Evolutionary conservation across 495 filamentous ascomycete species (phyloP).

Genomic region (Podospora tetraspora): DNA sequence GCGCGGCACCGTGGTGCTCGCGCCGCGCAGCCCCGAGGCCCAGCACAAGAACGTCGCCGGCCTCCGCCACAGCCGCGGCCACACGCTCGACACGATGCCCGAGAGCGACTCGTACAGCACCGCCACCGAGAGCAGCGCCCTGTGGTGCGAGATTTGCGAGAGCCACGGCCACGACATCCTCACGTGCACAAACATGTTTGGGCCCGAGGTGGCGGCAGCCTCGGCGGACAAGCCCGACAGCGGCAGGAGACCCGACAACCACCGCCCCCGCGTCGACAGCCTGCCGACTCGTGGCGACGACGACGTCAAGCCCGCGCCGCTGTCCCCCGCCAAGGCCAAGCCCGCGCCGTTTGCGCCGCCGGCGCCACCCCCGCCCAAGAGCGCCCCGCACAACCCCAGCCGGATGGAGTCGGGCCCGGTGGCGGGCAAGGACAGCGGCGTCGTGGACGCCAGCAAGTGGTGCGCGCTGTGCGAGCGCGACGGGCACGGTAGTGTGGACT

Average conservation of each 20-base stretch:
- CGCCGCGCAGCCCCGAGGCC: constrained; percentile 36
- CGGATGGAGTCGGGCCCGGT: constrained; percentile 65
- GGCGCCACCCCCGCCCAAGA: constrained; percentile 26
- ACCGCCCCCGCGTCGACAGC: constrained; percentile 26
- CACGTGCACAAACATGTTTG: constrained; percentile 86
- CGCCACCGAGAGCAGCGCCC: constrained; percentile 61
- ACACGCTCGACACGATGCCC: constrained; percentile 54
- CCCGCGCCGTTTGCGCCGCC: constrained; percentile 9
- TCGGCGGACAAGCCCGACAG: constrained; percentile 44
- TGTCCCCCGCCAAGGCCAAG: constrained; percentile 46
- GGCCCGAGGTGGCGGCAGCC: constrained; percentile 39
- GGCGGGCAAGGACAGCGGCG: constrained; percentile 73
- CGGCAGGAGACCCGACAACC: constrained; percentile 18
- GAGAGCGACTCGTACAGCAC: constrained; percentile 71
- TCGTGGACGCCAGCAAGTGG: constrained; percentile 84
- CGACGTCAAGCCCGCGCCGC: constrained; percentile 44
- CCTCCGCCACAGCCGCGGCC: constrained; percentile 39
- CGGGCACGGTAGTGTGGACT: constrained; percentile 92
- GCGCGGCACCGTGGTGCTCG: constrained; percentile 52
- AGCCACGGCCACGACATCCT: constrained; percentile 89
- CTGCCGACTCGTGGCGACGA: constrained; percentile 32
- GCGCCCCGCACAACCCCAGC: constrained; percentile 57
- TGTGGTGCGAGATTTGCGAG: constrained; percentile 97
- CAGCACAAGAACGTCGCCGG: constrained; percentile 29
- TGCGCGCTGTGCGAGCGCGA: constrained; percentile 95